Evolutionary conservation across 2,329 filamentous ascomycete genomes (phyloP), one percentile per base, ranked within the genome.

Genomic region (Alternaria arbusti): DNA sequence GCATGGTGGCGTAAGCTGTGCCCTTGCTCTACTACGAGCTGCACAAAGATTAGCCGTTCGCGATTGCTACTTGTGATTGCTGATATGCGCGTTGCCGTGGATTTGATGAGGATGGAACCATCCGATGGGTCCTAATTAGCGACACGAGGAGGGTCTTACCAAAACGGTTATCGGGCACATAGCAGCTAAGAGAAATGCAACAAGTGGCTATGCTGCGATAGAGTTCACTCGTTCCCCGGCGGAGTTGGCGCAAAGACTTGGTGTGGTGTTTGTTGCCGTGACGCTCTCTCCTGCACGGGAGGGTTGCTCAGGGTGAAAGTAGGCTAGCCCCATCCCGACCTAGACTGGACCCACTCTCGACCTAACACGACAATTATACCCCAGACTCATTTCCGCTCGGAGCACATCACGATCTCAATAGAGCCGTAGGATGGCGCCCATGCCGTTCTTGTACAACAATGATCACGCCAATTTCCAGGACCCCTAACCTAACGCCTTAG

Each of bases 321-420:
- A n/a, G 22, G n/a, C 51, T 63, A 59, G 36, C 56, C 56, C 17
- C 57, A 54, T 57, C 51, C 40, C 47, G 45, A 13, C 6, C 45
- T 59, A 55, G 32, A 57, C 12, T 17, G 25, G 49, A 58, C 45
- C 49, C 49, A 40, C 30, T 10, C 23, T 49, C 30, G 55, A 59
- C 59, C 59, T 46, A 59, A 58, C 55, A 62, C 55, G 55, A 54
- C 55, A 45, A 50, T 57, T 50, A 46, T 72, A 67, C 71, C 72
- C 74, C 73, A 73, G 73, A 73, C 70, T 75, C 72, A 77, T 76
- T 75, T 75, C 72, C 66, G 68, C 62, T 55, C 59, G 59, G 63
- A 68, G 72, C 63, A 63, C 67, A 73, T 73, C 71, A 65, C 68
- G 69, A 67, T 68, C 68, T 63, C 52, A 63, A 69, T 68, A 55